Base-by-base conservation (phyloP, 257 asterid genomes). In the Ilex asprella region DNA sequence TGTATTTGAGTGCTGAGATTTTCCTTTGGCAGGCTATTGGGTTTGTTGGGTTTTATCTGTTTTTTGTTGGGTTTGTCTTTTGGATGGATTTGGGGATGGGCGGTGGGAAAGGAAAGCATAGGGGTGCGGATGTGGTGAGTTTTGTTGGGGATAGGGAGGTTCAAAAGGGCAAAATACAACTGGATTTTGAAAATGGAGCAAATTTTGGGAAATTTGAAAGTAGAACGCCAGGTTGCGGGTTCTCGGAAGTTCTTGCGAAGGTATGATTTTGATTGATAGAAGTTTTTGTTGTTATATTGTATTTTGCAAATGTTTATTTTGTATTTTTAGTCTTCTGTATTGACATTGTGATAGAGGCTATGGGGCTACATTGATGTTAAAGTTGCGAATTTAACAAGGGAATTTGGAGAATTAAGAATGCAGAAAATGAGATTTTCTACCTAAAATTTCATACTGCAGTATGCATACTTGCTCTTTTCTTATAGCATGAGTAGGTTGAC, bases 21-120 rank as follows among this genome's bases (percentile, higher is more conserved):
- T 87, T 65, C 79, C 61, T 93, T 76, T 93, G 97, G 99, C 99
- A 93, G 77, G 99, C 97, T 16, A 68, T 93, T 81, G 99, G 88
- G 14, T 89, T 93, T 82, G 96, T 93, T 71, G 87, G 79, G 1
- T 93, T 89, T 77, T 93, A 93, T 65, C 27, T 89, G 16, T 93
- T 93, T 73, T 93, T 93, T 73, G 95, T 92, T 47, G 97, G 85
- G 69, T 68, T 92, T 75, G 99, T 93, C 70, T 84, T 93, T 74
- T 89, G 80, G 67, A 93, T 93, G 99, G 99, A 93, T 81, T 72
- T 83, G 50, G 96, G 94, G 16, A 72, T 70, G 56, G 50, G 54
- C 44, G 67, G 69, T 35, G 82, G 70, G 64, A 82, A 71, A 52
- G 64, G 51, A 59, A 80, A 74, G 58, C 47, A 58, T 49, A 74